phyloP scores from a whole-genome alignment of 129 eudicot species.

The Mikania micrantha region DNA sequence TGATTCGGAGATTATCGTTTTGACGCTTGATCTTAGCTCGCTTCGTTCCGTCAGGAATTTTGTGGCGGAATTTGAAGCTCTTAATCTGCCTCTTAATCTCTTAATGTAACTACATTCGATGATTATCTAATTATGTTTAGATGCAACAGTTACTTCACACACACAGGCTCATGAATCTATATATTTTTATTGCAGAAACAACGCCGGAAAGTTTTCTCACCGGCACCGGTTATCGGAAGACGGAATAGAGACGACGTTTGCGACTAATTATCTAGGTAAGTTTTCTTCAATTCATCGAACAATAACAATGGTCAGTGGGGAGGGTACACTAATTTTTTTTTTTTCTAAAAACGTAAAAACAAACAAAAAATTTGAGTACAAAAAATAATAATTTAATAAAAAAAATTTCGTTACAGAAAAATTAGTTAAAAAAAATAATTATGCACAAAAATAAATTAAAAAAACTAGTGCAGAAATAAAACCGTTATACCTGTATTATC shows the following conservation, averaged over 20 bases:
- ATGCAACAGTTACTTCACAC: background rate
- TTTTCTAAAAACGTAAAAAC: no score
- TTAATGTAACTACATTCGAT: conserved; percentile 48
- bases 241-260: conserved; percentile 89
- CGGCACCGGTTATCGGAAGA: conserved; percentile 61
- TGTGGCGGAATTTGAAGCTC: conserved; percentile 53
- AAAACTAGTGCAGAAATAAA: no score
- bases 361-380: no score
- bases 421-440: no score
- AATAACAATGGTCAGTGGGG: background rate
- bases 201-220: conserved; percentile 78
- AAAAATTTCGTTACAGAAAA: no score
- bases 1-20: conserved; percentile 43
- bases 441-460: no score
- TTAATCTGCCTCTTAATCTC: conserved; percentile 64
- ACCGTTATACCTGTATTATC: no score
- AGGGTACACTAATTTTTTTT: no score
- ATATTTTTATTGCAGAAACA: conserved; percentile 41
- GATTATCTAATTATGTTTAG: no score
- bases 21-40: conserved; percentile 83
- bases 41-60: conserved; percentile 63
- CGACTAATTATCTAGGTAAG: conserved; percentile 79
- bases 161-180: background rate
- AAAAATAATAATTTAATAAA: no score
- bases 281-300: background rate